These are phyloP conservation scores for Isatis tinctoria DNA, from an alignment of 345 rosid genomes.

Conservation along the genomic window DNA sequence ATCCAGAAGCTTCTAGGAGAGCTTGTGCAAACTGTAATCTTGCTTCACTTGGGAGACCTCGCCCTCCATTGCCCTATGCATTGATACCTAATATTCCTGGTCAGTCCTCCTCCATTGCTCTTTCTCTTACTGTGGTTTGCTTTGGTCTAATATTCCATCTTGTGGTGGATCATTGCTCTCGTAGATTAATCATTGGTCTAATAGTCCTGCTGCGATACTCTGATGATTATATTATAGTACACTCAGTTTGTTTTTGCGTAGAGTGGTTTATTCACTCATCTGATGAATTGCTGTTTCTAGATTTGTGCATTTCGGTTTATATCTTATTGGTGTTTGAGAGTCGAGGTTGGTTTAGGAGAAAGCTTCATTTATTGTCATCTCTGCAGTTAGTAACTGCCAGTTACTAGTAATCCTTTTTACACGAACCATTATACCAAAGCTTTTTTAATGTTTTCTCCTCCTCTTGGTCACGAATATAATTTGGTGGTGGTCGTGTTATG, in stretches of 20 bases:
- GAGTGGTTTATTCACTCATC: background rate
- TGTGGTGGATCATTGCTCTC: background rate
- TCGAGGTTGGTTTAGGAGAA: background rate
- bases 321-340: background rate
- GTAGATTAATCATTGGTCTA: no score
- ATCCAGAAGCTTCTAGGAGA: conserved; percentile 89
- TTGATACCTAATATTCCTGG: conserved; percentile 33
- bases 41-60: conserved; percentile 91
- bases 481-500: conserved; percentile 30
- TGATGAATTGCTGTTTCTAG: background rate
- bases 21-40: conserved; percentile 98
- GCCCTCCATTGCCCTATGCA: conserved; percentile 61
- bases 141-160: background rate
- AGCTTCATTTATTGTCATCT: no score
- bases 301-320: background rate
- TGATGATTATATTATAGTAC: background rate
- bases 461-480: no score
- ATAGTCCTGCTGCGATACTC: no score
- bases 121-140: background rate
- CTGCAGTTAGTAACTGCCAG: no score
- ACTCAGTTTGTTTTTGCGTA: background rate
- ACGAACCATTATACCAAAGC: no score
- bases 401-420: no score
- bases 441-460: no score
- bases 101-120: conserved; percentile 19